These are phyloP conservation scores for Carallia brachiata DNA, from an alignment of 345 rosid genomes.

Conservation along the genomic window DNA sequence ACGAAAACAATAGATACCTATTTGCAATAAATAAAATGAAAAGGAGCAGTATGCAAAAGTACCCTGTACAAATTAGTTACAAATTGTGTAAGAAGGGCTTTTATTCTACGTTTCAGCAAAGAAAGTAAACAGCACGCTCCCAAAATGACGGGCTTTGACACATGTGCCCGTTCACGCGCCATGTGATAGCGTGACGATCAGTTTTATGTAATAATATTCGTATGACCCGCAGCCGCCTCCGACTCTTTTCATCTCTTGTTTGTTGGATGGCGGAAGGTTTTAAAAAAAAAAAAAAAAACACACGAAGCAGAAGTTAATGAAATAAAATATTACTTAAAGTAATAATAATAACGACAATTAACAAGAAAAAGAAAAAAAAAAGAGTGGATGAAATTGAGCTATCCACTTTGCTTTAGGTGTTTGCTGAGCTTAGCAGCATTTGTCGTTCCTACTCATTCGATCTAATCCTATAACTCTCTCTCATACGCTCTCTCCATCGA, in stretches of 20 bases:
- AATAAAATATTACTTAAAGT: neutral
- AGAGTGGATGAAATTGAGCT: slow-evolving; percentile 14
- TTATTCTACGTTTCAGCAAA: slow-evolving; percentile 8
- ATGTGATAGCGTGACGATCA: slow-evolving; percentile 1
- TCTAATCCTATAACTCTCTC: slow-evolving; percentile 7
- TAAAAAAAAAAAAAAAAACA: too few species aligned
- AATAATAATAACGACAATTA: neutral
- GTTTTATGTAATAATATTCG: neutral
- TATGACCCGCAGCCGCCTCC: too few species aligned
- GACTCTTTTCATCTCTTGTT: too few species aligned
- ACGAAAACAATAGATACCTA: neutral
- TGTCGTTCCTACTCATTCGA: slow-evolving; percentile 8
- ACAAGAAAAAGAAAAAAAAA: neutral
- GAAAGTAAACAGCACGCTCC: slow-evolving; percentile 25
- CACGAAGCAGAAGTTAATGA: neutral
- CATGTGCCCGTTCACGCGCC: slow-evolving; percentile 16
- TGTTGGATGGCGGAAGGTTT: too few species aligned
- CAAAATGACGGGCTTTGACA: slow-evolving; percentile 12
- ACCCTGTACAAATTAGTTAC: neutral
- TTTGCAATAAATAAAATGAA: neutral
- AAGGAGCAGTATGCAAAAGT: slow-evolving; percentile 5
- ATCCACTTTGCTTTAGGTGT: neutral
- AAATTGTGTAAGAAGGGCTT: neutral
- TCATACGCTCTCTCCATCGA: neutral
- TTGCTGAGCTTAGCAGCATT: slow-evolving; percentile 18